Evolutionary conservation across 345 rosid genomes (phyloP), one percentile per base, ranked within the genome.

Genomic region (Draba incana): DNA sequence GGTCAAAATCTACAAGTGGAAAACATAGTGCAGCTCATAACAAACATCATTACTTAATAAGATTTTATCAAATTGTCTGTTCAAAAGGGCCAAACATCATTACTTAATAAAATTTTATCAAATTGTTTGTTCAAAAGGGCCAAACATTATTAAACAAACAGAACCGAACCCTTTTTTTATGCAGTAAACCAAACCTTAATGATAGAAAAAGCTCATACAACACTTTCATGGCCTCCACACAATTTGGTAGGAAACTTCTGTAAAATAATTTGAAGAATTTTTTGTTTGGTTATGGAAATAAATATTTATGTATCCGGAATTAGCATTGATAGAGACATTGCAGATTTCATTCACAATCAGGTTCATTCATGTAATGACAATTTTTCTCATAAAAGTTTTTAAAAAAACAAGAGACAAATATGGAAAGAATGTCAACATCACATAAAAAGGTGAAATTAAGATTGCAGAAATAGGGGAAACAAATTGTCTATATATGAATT

Each of bases 381-480:
- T 4, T 10, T 3, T 67, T 56, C 25, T 6, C 64, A 23, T 28
- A n/a, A 54, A 16, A 16, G 5, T 44, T 11, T 44, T 11, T 20
- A 20, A 20, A 1, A 20, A 1, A 4, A 68, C 20, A 16, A 28
- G 6, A 58, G 24, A 50, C 4, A 48, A 49, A 58, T 38, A 59
- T 27, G 59, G 66, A 4, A 59, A 59, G 33, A 69, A 15, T 6
- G 39, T 57, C 64, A 24, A 57, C 41, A 38, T 48, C 50, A 37
- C 5, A 48, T 6, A 16, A 12, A 59, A 57, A 41, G 41, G 51
- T 27, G 30, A 38, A 25, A 35, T 3, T 38, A 10, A 52, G 39
- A 52, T 27, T 52, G 49, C 51, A 52, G 4, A 42, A n/a, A 25
- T 12, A 35, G 10, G 38, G 15, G 10, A 66, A 28, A 42, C 3